Evolutionary conservation across 306 rosid genomes (phyloP).

Genomic region (Crotalaria pallida): DNA sequence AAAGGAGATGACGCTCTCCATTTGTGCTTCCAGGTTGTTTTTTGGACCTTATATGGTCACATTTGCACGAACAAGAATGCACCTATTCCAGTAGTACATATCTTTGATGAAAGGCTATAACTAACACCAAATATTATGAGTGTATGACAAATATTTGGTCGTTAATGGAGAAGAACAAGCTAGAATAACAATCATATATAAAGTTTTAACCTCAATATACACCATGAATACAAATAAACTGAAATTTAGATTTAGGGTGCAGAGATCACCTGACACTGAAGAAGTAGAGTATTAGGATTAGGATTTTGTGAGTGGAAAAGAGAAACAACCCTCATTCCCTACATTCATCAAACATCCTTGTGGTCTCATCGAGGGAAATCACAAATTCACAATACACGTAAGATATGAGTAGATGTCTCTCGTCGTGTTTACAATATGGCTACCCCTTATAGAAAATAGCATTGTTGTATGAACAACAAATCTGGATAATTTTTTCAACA

Average conservation of each 20-base stretch:
- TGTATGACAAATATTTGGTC: not conserved
- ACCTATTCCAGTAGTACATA: not conserved
- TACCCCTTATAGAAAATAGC: too few relatives aligned
- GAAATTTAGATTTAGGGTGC: not conserved
- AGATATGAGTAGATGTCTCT: too few relatives aligned
- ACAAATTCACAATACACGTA: too few relatives aligned
- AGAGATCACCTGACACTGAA: not conserved
- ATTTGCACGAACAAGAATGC: not conserved
- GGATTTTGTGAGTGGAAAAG: not conserved
- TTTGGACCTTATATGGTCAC: not conserved
- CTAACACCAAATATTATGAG: not conserved
- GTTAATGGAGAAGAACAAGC: not conserved
- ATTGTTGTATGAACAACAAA: too few relatives aligned
- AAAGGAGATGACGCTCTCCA: conserved; percentile 85
- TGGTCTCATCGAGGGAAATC: not conserved
- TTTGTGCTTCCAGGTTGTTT: conserved; percentile 70
- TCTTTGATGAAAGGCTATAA: not conserved
- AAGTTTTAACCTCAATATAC: too few relatives aligned
- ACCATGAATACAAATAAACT: not conserved
- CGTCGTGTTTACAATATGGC: too few relatives aligned
- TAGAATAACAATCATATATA: not conserved
- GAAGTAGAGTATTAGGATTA: too few relatives aligned
- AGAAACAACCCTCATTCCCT: not conserved
- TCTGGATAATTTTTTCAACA: too few relatives aligned
- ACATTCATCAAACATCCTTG: not conserved